phyloP scores from a whole-genome alignment of 805 yeast genomes.

The Wickerhamiella hasegawae region DNA sequence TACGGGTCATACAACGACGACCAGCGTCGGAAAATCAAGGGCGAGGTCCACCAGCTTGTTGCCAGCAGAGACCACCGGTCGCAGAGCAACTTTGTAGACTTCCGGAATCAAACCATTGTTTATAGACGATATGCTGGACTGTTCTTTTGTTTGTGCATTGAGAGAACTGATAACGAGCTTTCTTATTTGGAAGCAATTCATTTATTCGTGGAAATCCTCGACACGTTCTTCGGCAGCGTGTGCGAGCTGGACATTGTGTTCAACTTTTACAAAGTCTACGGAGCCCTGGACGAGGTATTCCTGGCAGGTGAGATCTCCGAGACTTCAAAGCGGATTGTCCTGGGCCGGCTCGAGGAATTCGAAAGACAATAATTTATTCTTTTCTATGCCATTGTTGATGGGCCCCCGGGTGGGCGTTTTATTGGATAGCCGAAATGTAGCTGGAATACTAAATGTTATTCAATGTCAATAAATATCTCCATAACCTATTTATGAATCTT shows the following conservation, averaged over 20 bases:
- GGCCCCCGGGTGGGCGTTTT: too few species aligned
- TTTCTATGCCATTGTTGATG: too few species aligned
- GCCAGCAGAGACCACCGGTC: constrained; percentile 71
- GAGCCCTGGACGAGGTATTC: constrained; percentile 72
- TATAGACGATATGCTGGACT: constrained; percentile 86
- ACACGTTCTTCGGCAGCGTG: constrained; percentile 73
- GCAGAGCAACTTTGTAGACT: constrained; percentile 70
- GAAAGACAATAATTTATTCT: too few species aligned
- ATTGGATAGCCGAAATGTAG: too few species aligned
- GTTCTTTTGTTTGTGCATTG: constrained; percentile 74
- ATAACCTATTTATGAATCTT: too few species aligned
- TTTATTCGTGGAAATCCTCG: constrained; percentile 75
- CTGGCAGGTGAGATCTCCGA: constrained; percentile 86
- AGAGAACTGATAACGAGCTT: constrained; percentile 65
- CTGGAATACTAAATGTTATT: too few species aligned
- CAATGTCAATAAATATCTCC: too few species aligned
- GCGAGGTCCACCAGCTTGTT: constrained; percentile 62
- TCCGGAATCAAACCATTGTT: constrained; percentile 50
- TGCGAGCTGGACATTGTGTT: constrained; percentile 89
- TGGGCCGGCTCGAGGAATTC: constrained; percentile 46
- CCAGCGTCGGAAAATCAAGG: constrained; percentile 33
- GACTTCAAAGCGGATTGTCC: constrained; percentile 51
- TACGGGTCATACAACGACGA: constrained; percentile 31
- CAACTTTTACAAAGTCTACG: constrained; percentile 72
- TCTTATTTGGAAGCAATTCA: constrained; percentile 73